Conservation (phyloP, 1,284 basidiomycete species). For the Pascua guehoae region DNA sequence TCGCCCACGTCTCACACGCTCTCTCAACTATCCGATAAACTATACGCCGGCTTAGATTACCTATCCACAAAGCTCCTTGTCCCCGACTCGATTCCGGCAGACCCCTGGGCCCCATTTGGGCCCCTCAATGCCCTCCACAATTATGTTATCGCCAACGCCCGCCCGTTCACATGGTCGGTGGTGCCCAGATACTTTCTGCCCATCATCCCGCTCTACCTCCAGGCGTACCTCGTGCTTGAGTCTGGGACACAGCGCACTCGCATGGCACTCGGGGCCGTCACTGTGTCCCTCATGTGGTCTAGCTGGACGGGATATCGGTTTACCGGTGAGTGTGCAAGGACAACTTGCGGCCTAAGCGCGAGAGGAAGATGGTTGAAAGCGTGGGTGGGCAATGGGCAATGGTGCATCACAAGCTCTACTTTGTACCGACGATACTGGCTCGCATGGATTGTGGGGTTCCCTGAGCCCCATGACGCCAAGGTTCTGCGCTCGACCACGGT, state of each 20-base stretch:
- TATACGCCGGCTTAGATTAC: too few relatives aligned
- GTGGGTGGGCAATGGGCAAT: too few relatives aligned
- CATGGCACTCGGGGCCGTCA: constrained; percentile 22
- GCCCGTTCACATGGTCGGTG: not conserved
- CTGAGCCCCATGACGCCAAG: too few relatives aligned
- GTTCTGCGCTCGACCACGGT: constrained; percentile 15
- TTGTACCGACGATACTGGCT: too few relatives aligned
- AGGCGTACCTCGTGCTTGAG: constrained; percentile 27
- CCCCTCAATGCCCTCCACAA: constrained; percentile 5
- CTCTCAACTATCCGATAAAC: too few relatives aligned
- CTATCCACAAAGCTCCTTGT: too few relatives aligned
- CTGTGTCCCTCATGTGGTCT: constrained; percentile 17
- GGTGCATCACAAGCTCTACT: too few relatives aligned
- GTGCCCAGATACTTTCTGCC: constrained; percentile 1
- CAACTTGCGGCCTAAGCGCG: constrained; percentile 5
- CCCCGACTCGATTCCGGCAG: too few relatives aligned
- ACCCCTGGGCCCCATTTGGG: constrained; percentile 1
- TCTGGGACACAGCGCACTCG: constrained; percentile 26
- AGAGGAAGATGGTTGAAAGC: constrained; percentile 25
- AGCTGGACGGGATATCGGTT: constrained; percentile 27
- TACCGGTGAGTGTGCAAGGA: constrained; percentile 18
- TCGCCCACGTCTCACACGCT: too few relatives aligned
- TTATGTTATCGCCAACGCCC: constrained; percentile 5
- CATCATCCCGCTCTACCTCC: constrained; percentile 5
- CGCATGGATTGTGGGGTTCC: too few relatives aligned